phyloP scores from a whole-genome alignment of 129 eudicot species.

The Lactuca sativa region DNA sequence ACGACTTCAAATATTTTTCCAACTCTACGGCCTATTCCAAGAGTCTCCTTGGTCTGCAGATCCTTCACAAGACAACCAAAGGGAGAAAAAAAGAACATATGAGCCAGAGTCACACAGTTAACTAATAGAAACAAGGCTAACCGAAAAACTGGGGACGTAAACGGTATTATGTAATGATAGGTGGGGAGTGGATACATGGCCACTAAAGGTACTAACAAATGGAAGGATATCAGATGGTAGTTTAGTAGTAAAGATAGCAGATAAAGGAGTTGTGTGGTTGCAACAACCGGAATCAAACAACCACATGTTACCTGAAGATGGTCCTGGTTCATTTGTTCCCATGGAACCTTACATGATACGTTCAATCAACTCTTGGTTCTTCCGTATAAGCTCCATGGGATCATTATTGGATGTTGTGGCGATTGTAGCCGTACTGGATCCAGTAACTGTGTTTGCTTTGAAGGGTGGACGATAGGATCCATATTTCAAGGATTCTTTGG shows the following conservation, averaged over 20 bases:
- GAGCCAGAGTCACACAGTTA: not conserved
- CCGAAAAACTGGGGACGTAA: no score
- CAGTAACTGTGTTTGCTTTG: no score
- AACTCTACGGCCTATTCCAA: not conserved
- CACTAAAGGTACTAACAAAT: not conserved
- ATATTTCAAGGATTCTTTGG: no score
- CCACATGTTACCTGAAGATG: not conserved
- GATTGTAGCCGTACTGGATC: no score
- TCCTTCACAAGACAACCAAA: not conserved
- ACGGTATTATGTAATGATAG: not conserved
- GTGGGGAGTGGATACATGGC: not conserved
- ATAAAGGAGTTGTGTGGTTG: not conserved
- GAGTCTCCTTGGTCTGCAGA: not conserved
- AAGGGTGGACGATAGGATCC: no score
- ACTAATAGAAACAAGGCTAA: not conserved
- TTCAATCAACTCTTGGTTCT: not conserved
- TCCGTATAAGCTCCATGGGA: not conserved
- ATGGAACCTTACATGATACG: not conserved
- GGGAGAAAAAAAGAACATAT: not conserved
- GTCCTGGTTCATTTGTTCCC: not conserved
- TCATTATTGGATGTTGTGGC: not conserved
- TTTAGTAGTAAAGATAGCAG: not conserved
- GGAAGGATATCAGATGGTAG: no score
- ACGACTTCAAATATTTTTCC: not conserved
- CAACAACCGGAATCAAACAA: not conserved